A percentile compares a stretch with the other conserved stretches of the same genome.
These are phyloP conservation scores for Pseudogymnoascus sp. DNA, from an alignment of 2,329 filamentous ascomycete species.

Conservation along the genomic window DNA sequence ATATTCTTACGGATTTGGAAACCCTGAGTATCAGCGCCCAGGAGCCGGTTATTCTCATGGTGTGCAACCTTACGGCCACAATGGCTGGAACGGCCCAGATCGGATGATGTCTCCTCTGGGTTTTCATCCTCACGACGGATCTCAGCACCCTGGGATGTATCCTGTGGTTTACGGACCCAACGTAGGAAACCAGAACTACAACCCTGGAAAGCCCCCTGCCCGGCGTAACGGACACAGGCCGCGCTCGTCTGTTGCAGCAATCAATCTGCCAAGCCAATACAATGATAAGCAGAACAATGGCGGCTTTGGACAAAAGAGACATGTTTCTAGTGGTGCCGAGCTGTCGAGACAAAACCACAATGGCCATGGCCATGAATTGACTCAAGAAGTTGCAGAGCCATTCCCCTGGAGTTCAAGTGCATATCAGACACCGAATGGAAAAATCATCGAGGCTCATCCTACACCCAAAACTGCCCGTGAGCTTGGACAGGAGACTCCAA, in stretches of 20 bases:
- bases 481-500: conserved; percentile 8
- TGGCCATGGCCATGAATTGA: neutral
- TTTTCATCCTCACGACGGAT: neutral
- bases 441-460: neutral
- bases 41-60: neutral
- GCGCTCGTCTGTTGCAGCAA: neutral
- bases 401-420: neutral
- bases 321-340: neutral
- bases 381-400: neutral
- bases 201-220: neutral
- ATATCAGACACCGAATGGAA: conserved; percentile 1
- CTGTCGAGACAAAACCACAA: neutral
- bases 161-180: neutral
- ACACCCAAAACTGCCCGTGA: conserved; percentile 2
- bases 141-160: neutral
- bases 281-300: neutral
- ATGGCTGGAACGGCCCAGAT: neutral
- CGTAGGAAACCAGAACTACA: neutral
- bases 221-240: neutral
- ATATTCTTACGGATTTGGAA: neutral
- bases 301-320: neutral
- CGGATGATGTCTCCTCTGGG: neutral
- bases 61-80: neutral
- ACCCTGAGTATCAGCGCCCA: neutral
- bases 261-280: neutral